These are phyloP conservation scores for Apiospora sp. DNA, from an alignment of 2,329 filamentous ascomycete species.

Conservation along the genomic window DNA sequence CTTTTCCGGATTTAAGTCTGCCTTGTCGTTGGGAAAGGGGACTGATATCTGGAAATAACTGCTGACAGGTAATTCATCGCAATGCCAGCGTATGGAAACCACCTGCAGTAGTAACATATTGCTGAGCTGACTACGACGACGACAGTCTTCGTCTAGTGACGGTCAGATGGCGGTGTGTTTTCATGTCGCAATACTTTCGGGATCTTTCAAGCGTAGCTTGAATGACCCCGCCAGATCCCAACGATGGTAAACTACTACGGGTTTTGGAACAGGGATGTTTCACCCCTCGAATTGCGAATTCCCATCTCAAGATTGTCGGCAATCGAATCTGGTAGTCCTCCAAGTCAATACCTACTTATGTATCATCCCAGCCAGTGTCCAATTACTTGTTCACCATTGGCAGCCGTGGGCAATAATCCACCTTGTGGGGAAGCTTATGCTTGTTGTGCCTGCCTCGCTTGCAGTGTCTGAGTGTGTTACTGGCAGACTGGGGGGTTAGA, in stretches of 20 bases:
- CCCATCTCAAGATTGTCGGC: not conserved
- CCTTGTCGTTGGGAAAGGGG: too few relatives aligned
- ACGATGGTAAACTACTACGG: not conserved
- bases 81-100: too few relatives aligned
- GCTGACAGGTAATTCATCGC: not conserved
- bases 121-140: too few relatives aligned
- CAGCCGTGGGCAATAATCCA: not conserved
- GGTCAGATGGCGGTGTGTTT: not conserved
- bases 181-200: not conserved
- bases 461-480: not conserved
- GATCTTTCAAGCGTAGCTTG: not conserved
- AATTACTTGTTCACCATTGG: not conserved
- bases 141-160: not conserved
- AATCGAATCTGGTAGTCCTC: not conserved
- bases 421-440: not conserved
- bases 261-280: not conserved
- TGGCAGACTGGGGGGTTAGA: not conserved
- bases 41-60: too few relatives aligned
- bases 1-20: too few relatives aligned
- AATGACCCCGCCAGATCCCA: constrained; percentile 5
- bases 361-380: not conserved
- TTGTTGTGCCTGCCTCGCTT: not conserved
- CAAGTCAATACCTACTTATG: too few relatives aligned
- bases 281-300: not conserved
- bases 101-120: too few relatives aligned